These are phyloP conservation scores for Apiotrichum laibachii DNA, from an alignment of 1,284 basidiomycete species.

Conservation along the genomic window DNA sequence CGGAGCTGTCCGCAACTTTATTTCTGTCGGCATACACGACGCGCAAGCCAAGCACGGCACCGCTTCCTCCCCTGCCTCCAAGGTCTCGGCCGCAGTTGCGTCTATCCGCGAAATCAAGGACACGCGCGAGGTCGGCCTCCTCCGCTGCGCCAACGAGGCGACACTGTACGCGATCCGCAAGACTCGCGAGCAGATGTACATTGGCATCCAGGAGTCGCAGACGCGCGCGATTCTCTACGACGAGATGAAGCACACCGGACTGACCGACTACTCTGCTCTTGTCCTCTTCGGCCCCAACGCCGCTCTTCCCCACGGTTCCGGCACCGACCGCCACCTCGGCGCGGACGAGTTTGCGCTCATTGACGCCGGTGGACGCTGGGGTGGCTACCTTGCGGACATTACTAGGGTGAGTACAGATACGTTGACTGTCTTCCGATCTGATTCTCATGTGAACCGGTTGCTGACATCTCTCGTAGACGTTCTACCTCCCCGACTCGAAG, in stretches of 20 bases:
- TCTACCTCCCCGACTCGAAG: constrained; percentile 61
- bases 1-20: constrained; percentile 58
- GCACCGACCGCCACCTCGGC: constrained; percentile 63
- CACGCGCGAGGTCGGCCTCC: constrained; percentile 63
- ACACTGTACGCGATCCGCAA: constrained; percentile 70
- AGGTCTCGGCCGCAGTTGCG: constrained; percentile 55
- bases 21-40: constrained; percentile 56
- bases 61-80: constrained; percentile 32
- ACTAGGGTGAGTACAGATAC: constrained; percentile 65
- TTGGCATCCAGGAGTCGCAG: constrained; percentile 74
- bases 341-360: constrained; percentile 69
- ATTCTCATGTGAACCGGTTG: too few species aligned
- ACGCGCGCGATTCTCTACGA: constrained; percentile 59
- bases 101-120: constrained; percentile 72
- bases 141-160: constrained; percentile 77
- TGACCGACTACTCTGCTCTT: constrained; percentile 61
- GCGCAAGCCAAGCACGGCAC: constrained; percentile 13
- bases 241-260: constrained; percentile 61
- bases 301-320: constrained; percentile 76
- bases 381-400: constrained; percentile 73
- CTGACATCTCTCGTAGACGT: constrained; percentile 57
- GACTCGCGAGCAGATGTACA: constrained; percentile 61
- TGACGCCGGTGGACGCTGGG: constrained; percentile 67
- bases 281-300: constrained; percentile 81
- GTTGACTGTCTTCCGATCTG: too few species aligned